phyloP scores from a whole-genome alignment of 805 yeast species.

The Saccharomyces kudriavzevii region DNA sequence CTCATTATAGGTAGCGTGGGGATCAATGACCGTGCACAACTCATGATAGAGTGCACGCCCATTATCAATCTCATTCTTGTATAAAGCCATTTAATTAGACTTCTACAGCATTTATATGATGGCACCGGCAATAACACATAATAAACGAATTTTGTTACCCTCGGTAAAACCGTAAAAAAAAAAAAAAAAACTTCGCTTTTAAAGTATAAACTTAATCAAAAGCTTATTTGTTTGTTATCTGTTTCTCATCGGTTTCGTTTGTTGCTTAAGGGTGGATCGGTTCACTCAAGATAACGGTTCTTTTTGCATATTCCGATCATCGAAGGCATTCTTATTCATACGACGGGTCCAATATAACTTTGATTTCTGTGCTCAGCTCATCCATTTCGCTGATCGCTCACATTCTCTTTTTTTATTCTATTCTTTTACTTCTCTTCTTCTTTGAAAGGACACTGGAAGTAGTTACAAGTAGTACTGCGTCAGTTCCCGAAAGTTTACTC shows the following conservation, averaged over 20 bases:
- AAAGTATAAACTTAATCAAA: neutral
- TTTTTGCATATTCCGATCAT: neutral
- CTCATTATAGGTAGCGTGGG: neutral
- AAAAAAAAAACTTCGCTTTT: neutral
- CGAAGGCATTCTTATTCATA: neutral
- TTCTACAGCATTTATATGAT: neutral
- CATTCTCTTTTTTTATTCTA: neutral
- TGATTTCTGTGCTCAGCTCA: neutral
- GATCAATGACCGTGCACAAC: slow-evolving; percentile 15
- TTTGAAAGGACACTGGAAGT: neutral
- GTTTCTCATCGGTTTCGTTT: neutral
- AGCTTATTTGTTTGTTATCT: neutral
- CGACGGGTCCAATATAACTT: neutral
- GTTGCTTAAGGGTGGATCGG: neutral
- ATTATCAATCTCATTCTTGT: slow-evolving; percentile 15
- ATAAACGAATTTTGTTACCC: neutral
- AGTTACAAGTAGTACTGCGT: neutral
- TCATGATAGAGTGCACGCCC: slow-evolving; percentile 24
- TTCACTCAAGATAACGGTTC: neutral
- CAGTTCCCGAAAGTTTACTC: neutral
- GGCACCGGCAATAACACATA: neutral
- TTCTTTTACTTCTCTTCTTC: neutral
- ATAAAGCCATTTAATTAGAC: neutral
- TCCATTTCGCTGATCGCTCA: neutral
- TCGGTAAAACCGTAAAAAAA: neutral